Percentiles rank a stretch among this genome's conserved stretches.
phyloP scores from a whole-genome alignment of 2,329 filamentous ascomycete species.

The Cladosporium colombiae region DNA sequence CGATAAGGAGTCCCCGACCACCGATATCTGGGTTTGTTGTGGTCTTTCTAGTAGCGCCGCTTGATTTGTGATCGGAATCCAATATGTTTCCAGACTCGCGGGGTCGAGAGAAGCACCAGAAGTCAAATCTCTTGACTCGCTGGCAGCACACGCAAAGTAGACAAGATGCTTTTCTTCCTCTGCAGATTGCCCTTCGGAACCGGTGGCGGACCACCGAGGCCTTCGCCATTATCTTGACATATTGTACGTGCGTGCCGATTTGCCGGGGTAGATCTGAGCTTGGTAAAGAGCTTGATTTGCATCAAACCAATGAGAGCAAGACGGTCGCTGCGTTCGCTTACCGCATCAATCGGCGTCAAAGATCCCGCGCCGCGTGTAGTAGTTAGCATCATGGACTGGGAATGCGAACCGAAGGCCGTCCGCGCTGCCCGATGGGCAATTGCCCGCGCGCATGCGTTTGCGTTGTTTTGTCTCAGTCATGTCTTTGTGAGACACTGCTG shows the following conservation, averaged over 20 bases:
- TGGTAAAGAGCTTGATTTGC: slow-evolving; percentile 12
- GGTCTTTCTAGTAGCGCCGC: neutral
- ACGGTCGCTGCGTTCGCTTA: slow-evolving; percentile 1
- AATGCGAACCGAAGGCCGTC: neutral
- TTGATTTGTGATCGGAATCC: neutral
- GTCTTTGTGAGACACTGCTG: slow-evolving; percentile 11
- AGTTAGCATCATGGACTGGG: slow-evolving; percentile 12
- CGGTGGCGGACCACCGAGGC: neutral
- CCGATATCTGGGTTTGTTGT: neutral
- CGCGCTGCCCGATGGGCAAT: slow-evolving; percentile 4
- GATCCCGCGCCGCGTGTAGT: neutral
- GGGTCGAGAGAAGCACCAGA: neutral
- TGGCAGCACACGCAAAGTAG: neutral
- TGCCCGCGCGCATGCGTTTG: neutral
- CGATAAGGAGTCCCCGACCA: neutral
- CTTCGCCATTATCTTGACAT: neutral
- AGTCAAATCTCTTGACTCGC: neutral
- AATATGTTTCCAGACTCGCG: neutral
- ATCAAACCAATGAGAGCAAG: neutral
- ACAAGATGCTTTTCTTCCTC: neutral
- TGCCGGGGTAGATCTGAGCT: slow-evolving; percentile 5
- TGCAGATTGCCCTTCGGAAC: neutral
- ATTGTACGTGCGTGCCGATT: neutral
- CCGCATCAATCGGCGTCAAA: slow-evolving; percentile 9
- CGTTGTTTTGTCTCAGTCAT: slow-evolving; percentile 18